Percentiles rank a stretch among this genome's conserved stretches.
phyloP scores from a whole-genome alignment of 2,329 filamentous ascomycete genomes.

The Aureobasidium zeae region DNA sequence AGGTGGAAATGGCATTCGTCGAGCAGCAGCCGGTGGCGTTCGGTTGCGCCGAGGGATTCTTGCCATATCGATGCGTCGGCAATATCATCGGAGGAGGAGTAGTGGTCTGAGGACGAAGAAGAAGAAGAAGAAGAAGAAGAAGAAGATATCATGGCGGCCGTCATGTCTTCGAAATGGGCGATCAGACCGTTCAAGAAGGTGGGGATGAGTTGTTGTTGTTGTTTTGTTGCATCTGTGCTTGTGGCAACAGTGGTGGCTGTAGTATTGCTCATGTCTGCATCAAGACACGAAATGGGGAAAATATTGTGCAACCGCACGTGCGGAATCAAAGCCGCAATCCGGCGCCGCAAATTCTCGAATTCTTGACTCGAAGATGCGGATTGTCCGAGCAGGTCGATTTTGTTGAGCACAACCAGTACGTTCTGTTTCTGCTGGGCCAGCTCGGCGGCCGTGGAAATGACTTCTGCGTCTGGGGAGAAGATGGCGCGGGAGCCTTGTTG shows the following conservation, averaged over 20 bases:
- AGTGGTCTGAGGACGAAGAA: too few relatives aligned
- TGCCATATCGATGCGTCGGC: conserved; percentile 59
- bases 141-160: conserved; percentile 42
- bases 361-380: conserved; percentile 4
- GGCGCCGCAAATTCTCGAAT: conserved; percentile 10
- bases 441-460: conserved; percentile 44
- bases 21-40: conserved; percentile 77
- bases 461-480: conserved; percentile 43
- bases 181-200: conserved; percentile 58
- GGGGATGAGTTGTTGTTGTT: conserved; percentile 60
- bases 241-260: too few relatives aligned
- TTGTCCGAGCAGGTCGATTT: conserved; percentile 41
- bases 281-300: conserved; percentile 62
- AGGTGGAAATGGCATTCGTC: conserved; percentile 63
- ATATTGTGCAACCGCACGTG: conserved; percentile 38
- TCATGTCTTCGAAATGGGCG: conserved; percentile 61
- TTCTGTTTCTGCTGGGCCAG: conserved; percentile 42
- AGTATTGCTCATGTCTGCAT: conserved; percentile 15
- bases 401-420: conserved; percentile 53
- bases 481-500: conserved; percentile 23
- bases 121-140: too few relatives aligned
- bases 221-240: neutral
- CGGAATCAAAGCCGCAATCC: conserved; percentile 34
- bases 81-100: conserved; percentile 28
- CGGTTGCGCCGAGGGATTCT: conserved; percentile 81